phyloP scores from a whole-genome alignment of 78 protist species.

The Speleostelium caveatum region DNA sequence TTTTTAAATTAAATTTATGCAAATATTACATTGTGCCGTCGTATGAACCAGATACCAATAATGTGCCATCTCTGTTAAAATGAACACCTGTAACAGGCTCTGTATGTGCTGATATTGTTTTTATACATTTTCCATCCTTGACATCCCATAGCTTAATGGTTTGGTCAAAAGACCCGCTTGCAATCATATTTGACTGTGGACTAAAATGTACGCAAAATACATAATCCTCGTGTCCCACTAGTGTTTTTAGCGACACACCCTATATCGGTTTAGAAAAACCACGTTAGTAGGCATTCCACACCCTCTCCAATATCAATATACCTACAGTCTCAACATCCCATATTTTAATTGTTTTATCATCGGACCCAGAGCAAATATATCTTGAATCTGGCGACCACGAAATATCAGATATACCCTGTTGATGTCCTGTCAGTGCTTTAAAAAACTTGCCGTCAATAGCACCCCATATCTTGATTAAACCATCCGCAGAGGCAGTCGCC shows the following conservation, averaged over 20 bases:
- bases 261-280: neutral
- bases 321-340: constrained; percentile 87
- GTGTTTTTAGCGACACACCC: constrained; percentile 60
- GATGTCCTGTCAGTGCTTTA: constrained; percentile 75
- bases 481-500: constrained; percentile 92
- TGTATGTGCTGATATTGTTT: constrained; percentile 90
- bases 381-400: constrained; percentile 84
- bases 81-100: constrained; percentile 95
- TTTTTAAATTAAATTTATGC: neutral
- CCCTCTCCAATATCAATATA: neutral
- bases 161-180: constrained; percentile 95
- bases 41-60: constrained; percentile 89
- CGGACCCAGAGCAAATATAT: constrained; percentile 89
- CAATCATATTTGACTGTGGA: constrained; percentile 91
- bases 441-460: constrained; percentile 38
- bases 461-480: constrained; percentile 80
- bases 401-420: constrained; percentile 85
- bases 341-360: constrained; percentile 88
- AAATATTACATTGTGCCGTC: constrained; percentile 87
- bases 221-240: constrained; percentile 90
- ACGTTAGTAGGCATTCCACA: neutral
- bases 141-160: constrained; percentile 87
- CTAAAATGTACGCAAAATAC: constrained; percentile 91
- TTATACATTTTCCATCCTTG: constrained; percentile 79
- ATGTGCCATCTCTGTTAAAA: constrained; percentile 93